phyloP scores from a whole-genome alignment of 352 stramenopile species.

The Phytopythium sindhum region DNA sequence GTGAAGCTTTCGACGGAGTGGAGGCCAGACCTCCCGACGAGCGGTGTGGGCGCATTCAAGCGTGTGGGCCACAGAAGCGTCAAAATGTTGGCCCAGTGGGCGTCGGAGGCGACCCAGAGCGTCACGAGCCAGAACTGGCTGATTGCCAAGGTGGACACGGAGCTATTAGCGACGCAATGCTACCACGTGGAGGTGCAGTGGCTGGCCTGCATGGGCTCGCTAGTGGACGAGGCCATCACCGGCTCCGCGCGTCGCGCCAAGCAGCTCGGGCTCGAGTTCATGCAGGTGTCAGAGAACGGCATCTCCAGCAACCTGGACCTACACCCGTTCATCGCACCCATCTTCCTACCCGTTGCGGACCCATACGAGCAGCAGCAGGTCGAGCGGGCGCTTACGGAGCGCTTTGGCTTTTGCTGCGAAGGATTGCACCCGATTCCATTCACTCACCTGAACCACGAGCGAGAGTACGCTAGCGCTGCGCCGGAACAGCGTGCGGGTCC shows the following conservation, averaged over 20 bases:
- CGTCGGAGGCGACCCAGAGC: slow-evolving; percentile 35
- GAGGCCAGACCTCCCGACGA: slow-evolving; percentile 34
- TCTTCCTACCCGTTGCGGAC: slow-evolving; percentile 61
- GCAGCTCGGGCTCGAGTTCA: slow-evolving; percentile 68
- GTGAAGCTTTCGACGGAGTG: slow-evolving; percentile 59
- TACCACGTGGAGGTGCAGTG: slow-evolving; percentile 86
- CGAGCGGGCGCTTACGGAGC: slow-evolving; percentile 55
- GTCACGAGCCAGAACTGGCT: slow-evolving; percentile 82
- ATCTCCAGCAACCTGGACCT: slow-evolving; percentile 77
- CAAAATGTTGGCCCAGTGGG: slow-evolving; percentile 62
- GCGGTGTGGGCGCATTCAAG: slow-evolving; percentile 59
- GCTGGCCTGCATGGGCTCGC: slow-evolving; percentile 77
- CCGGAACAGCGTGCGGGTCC: slow-evolving; percentile 14
- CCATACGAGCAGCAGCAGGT: slow-evolving; percentile 45
- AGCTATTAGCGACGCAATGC: slow-evolving; percentile 61
- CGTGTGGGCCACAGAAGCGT: slow-evolving; percentile 60
- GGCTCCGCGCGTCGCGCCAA: slow-evolving; percentile 67
- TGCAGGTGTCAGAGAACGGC: slow-evolving; percentile 72
- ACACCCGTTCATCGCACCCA: slow-evolving; percentile 70
- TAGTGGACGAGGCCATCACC: slow-evolving; percentile 80
- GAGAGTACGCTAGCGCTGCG: slow-evolving; percentile 45
- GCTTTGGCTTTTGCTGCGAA: slow-evolving; percentile 73
- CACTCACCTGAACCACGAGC: slow-evolving; percentile 48
- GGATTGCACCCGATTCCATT: slow-evolving; percentile 58
- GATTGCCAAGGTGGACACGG: slow-evolving; percentile 71